phyloP scores from a whole-genome alignment of 805 yeast species.

The Spathaspora girioi region DNA sequence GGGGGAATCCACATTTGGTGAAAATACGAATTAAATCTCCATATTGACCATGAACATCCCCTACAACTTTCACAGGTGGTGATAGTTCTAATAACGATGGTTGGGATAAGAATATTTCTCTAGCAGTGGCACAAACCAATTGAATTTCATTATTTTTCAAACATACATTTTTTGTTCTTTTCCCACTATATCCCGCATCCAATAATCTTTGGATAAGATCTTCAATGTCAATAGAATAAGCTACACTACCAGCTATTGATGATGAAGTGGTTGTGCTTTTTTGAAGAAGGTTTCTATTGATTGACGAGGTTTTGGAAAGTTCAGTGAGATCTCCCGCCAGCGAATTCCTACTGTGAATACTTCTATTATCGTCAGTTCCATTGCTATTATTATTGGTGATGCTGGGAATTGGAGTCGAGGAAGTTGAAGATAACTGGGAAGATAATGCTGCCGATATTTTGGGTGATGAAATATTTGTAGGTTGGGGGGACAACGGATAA shows the following conservation, averaged over 20 bases:
- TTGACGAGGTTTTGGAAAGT: constrained; percentile 12
- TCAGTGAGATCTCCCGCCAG: constrained; percentile 6
- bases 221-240: constrained; percentile 55
- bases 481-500: constrained; percentile 7
- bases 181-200: constrained; percentile 96
- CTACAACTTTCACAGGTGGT: constrained; percentile 83
- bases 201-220: constrained; percentile 84
- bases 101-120: constrained; percentile 86
- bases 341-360: constrained; percentile 9
- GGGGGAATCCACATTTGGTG: constrained; percentile 96
- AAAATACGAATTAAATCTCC: constrained; percentile 86
- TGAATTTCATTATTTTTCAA: constrained; percentile 88
- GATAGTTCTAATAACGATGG: constrained; percentile 85
- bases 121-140: constrained; percentile 77
- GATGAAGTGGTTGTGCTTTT: constrained; percentile 7
- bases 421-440: not conserved
- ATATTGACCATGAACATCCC: constrained; percentile 97
- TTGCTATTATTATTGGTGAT: not conserved
- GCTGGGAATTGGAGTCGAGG: not conserved
- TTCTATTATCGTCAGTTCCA: constrained; percentile 7
- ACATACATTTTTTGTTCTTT: constrained; percentile 85
- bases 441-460: not conserved
- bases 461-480: constrained; percentile 1
- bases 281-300: constrained; percentile 7
- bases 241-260: constrained; percentile 3